Percentiles rank a stretch among this genome's conserved stretches.
These are phyloP conservation scores for Aquilaria malaccensis DNA, from an alignment of 345 rosid species.

Conservation along the genomic window DNA sequence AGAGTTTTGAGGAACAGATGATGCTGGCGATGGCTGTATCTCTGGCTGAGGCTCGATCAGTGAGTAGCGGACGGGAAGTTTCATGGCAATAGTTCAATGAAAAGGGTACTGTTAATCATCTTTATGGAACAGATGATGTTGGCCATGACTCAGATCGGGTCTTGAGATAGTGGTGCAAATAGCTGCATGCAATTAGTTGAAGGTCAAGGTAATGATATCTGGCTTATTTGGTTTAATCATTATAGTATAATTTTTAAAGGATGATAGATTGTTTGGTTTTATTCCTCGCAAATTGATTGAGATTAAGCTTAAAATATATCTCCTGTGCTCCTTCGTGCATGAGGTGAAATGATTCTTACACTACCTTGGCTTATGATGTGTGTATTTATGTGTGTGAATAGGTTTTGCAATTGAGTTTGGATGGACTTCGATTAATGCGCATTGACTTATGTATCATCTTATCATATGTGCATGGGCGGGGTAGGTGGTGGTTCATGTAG, in stretches of 20 bases:
- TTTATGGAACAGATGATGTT: constrained; percentile 13
- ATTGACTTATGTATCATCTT: too few species aligned
- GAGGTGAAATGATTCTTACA: too few species aligned
- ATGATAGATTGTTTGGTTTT: constrained; percentile 25
- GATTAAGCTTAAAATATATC: too few species aligned
- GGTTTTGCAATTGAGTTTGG: too few species aligned
- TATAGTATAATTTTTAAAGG: constrained; percentile 19
- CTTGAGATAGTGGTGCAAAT: constrained; percentile 9
- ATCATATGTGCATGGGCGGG: too few species aligned
- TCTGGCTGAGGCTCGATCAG: constrained; percentile 73
- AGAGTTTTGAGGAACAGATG: constrained; percentile 95
- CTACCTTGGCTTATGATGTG: too few species aligned
- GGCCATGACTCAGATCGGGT: constrained; percentile 15
- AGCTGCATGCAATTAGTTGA: constrained; percentile 6
- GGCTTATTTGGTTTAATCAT: constrained; percentile 7
- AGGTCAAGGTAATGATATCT: constrained; percentile 19
- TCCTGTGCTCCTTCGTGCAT: too few species aligned
- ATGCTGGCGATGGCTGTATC: constrained; percentile 94
- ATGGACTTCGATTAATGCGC: too few species aligned
- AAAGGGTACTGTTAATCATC: constrained; percentile 7
- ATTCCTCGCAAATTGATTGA: too few species aligned
- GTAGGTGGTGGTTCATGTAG: too few species aligned
- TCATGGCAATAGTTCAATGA: constrained; percentile 54
- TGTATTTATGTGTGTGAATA: too few species aligned
- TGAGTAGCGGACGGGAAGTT: constrained; percentile 42